Conservation (phyloP, 2,329 filamentous ascomycete species). For the Ceratocystiopsis sp. region DNA sequence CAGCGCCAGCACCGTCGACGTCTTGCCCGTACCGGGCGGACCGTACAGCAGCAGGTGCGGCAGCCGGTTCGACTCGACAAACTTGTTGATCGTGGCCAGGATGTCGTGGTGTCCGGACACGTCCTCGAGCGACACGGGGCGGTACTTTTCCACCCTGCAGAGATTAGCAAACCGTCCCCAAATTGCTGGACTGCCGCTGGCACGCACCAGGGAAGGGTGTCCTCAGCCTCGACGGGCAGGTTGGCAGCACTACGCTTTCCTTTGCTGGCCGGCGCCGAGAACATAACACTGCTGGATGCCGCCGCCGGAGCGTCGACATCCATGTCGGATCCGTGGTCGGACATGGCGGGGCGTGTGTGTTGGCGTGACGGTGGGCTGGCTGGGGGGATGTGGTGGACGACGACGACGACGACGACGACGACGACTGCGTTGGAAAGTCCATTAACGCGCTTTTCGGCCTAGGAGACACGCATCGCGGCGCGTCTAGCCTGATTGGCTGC, state of each 20-base stretch:
- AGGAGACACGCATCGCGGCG: too few species aligned
- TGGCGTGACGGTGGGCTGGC: conserved; percentile 14
- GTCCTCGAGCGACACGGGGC: conserved; percentile 73
- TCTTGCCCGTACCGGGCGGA: conserved; percentile 92
- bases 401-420: too few species aligned
- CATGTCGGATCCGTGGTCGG: conserved; percentile 44
- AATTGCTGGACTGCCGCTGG: too few species aligned
- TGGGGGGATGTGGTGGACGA: too few species aligned
- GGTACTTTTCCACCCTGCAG: conserved; percentile 85
- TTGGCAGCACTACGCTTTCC: conserved; percentile 93
- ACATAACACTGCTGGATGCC: conserved; percentile 37
- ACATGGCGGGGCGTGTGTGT: conserved; percentile 23
- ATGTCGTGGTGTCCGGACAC: conserved; percentile 97
- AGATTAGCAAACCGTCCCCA: too few species aligned
- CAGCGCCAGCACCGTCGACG: conserved; percentile 85
- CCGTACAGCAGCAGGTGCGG: conserved; percentile 95
- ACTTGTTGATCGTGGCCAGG: conserved; percentile 92
- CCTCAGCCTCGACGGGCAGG: conserved; percentile 81
- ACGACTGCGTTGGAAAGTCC: too few species aligned
- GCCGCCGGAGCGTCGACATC: conserved; percentile 34
- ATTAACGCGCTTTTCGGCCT: too few species aligned
- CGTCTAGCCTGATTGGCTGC: too few species aligned
- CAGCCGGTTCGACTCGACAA: conserved; percentile 82
- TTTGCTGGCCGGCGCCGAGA: conserved; percentile 54
- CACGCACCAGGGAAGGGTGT: conserved; percentile 74